These are phyloP conservation scores for Russula lepida DNA, from an alignment of 768 basidiomycete genomes.

Conservation along the genomic window DNA sequence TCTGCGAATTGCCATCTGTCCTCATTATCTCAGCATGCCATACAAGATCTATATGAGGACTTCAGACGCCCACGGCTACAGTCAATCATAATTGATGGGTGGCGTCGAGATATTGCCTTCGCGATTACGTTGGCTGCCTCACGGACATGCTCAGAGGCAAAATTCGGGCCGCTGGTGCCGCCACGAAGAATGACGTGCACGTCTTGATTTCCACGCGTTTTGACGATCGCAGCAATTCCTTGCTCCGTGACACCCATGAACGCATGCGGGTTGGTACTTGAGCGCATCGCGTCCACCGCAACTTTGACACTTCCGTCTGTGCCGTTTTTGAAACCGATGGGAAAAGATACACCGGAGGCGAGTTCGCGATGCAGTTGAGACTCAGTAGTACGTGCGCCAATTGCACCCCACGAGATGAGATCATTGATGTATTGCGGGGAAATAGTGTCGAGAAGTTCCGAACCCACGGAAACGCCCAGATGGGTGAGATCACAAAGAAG, in stretches of 20 bases:
- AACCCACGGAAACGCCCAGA: slow-evolving; percentile 87
- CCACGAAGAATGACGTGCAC: slow-evolving; percentile 96
- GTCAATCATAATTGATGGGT: slow-evolving; percentile 81
- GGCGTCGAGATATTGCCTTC: slow-evolving; percentile 46
- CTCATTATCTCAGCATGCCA: background rate
- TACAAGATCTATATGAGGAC: background rate
- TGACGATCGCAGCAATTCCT: slow-evolving; percentile 91
- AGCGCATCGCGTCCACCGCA: slow-evolving; percentile 95
- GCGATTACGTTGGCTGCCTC: slow-evolving; percentile 52
- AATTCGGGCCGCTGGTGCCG: slow-evolving; percentile 89
- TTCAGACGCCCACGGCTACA: slow-evolving; percentile 36
- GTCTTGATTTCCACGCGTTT: slow-evolving; percentile 55
- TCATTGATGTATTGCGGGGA: slow-evolving; percentile 80
- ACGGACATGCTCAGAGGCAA: slow-evolving; percentile 58
- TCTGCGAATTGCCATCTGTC: slow-evolving; percentile 89
- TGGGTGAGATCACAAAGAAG: slow-evolving; percentile 87
- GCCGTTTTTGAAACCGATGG: slow-evolving; percentile 98
- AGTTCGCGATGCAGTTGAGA: slow-evolving; percentile 96
- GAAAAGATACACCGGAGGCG: slow-evolving; percentile 93
- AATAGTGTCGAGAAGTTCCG: slow-evolving; percentile 83
- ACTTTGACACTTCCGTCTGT: slow-evolving; percentile 88
- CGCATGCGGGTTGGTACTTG: slow-evolving; percentile 84
- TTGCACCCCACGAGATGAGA: slow-evolving; percentile 87
- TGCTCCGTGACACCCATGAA: slow-evolving; percentile 92
- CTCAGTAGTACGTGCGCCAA: slow-evolving; percentile 96